Base-by-base conservation (phyloP, 331 rosid genomes). In the Spiraea crenata region DNA sequence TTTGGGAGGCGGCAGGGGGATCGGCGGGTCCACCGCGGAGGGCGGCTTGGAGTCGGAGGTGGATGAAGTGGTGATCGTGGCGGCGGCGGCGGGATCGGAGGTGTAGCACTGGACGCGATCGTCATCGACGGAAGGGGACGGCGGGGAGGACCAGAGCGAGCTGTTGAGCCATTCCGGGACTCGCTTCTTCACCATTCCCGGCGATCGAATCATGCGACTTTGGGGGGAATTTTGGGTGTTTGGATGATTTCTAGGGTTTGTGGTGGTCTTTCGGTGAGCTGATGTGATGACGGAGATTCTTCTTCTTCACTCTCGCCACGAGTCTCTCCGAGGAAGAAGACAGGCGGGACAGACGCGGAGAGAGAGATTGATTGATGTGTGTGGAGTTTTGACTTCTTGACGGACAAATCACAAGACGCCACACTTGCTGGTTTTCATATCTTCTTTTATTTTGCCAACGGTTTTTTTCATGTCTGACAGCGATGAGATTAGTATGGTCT, bases 111-210 rank as follows among this genome's bases (percentile, higher is more conserved):
- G 68, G 52, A 50, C 45, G 57, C 74, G 85, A 81, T 83, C 91
- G 70, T 86, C 91, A 71, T 81, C 70, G 73, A 79, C 19, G 52
- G 93, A 46, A 14, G 85, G 35, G 39, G 78, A 7, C 37, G 93
- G 44, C 2, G 88, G 19, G 17, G 79, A 77, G 42, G 95, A 85
- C 99, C 98, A 95, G 74, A 95, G 90, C 47, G 98, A 86, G 71
- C 93, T 95, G 83, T 95, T 95, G 73, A 95, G 97, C 99, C 99
- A 95, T 56, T 95, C 97, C 45, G 99, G 99, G 1, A 95, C 98
- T 14, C 84, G 84, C 76, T 93, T 93, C 86, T 82, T 89, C 85
- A 79, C 71, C 98, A 93, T 91, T 78, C 39, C 45, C 15, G 6
- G 41, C 38, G 68, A 63, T 14, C 42, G n/a, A 19, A 73, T 46